Base-by-base conservation (phyloP, 257 asterid genomes). In the Gynochthodes officinalis region DNA sequence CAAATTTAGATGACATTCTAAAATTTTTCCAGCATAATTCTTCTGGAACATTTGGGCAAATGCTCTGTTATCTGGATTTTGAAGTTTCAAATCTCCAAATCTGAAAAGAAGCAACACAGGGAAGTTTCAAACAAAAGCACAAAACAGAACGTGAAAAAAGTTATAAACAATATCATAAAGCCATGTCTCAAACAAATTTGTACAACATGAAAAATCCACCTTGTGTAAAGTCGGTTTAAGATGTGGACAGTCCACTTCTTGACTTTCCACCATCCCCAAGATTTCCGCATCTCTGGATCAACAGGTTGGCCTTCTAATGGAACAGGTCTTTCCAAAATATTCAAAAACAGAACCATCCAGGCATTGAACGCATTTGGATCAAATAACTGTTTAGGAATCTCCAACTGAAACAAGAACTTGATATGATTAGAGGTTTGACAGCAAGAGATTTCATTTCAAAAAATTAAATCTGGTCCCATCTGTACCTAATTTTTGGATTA, bases 201-300 rank as follows among this genome's bases (percentile, higher is more conserved):
- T 66, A 46, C 4, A 64, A 44, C 69, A 59, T 30, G 30, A 74
- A 74, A 50, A 82, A 70, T 74, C 52, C 76, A 90, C 98, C 98
- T 81, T 57, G 99, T 95, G 78, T 84, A 95, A 55, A 95, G 96
- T 66, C 99, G 96, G 82, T 92, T 92, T 74, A 95, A 72, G 70
- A 95, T 89, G 85, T 95, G 97, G 80, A 90, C 85, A 0, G 96
- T 95, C 99, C 99, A 95, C 86, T 95, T 95, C 83, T 95, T 95
- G 61, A 95, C 99, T 83, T 95, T 92, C 99, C 98, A 95, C 99
- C 99, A 95, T 46, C 97, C 99, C 99, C 98, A 95, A 59, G 97
- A 85, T 81, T 88, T 95, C 78, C 98, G 83, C 77, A 81, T 78
- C 77, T 95, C 99, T 13, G 91, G 96, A 83, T 92, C 99, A 72